Evolutionary conservation across 2,329 filamentous ascomycete species (phyloP).

Genomic region (Dissoconium aciculare): DNA sequence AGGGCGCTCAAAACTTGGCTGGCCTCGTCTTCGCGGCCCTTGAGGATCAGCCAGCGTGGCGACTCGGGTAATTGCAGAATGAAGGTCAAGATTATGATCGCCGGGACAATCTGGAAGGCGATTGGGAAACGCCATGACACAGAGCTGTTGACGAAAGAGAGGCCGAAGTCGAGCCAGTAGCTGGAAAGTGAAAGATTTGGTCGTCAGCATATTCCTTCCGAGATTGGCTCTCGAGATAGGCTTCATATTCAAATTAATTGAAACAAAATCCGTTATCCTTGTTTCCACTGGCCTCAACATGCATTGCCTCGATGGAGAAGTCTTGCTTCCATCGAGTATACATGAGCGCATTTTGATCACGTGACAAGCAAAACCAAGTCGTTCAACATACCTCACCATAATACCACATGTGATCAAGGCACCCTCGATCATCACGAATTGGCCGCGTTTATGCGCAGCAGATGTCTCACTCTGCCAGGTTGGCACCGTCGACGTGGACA

Average conservation of each 20-base stretch:
- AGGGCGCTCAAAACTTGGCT: conserved; percentile 21
- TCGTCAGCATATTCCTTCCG: too few species aligned
- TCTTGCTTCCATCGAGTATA: too few species aligned
- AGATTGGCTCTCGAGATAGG: too few species aligned
- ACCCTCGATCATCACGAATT: conserved; percentile 90
- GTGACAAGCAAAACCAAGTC: too few species aligned
- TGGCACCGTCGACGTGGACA: conserved; percentile 26
- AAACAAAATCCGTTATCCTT: too few species aligned
- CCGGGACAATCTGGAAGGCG: conserved; percentile 42
- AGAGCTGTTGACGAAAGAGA: conserved; percentile 25
- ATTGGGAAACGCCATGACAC: conserved; percentile 43
- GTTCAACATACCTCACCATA: conserved; percentile 23
- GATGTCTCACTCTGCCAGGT: conserved; percentile 44
- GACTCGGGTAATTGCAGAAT: conserved; percentile 41
- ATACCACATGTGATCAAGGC: conserved; percentile 47
- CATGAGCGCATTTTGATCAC: too few species aligned
- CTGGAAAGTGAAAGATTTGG: conserved; percentile 19
- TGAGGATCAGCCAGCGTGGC: conserved; percentile 36
- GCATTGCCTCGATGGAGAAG: too few species aligned
- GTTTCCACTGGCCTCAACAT: too few species aligned
- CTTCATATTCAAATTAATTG: too few species aligned
- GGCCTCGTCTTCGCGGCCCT: conserved; percentile 23
- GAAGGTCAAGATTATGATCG: conserved; percentile 35
- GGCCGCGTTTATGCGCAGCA: conserved; percentile 82
- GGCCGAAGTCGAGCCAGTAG: conserved; percentile 38